Evolutionary conservation across 805 yeast species (phyloP).

Genomic region (Lipomyces yamanashiensis): DNA sequence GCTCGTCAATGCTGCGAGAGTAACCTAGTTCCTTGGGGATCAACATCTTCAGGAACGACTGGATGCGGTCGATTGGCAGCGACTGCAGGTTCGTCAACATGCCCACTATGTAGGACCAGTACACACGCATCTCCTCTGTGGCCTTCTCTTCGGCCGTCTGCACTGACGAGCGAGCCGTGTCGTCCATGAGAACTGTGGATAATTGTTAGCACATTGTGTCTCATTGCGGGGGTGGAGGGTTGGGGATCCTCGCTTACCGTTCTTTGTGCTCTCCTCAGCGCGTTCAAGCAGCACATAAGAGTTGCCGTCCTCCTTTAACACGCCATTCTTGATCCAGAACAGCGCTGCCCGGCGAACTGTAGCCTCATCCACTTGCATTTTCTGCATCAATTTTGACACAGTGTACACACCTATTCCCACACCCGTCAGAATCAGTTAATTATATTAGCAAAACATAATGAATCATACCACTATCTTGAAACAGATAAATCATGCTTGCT

Average conservation of each 20-base stretch:
- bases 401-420: slow-evolving; percentile 39
- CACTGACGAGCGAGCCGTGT: slow-evolving; percentile 34
- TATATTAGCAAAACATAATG: neutral
- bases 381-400: slow-evolving; percentile 44
- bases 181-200: slow-evolving; percentile 16
- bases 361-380: slow-evolving; percentile 52
- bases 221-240: neutral
- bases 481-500: slow-evolving; percentile 64
- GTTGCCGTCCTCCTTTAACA: slow-evolving; percentile 52
- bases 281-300: slow-evolving; percentile 51
- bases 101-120: slow-evolving; percentile 54
- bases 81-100: slow-evolving; percentile 63
- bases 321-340: slow-evolving; percentile 69
- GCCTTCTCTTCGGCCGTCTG: slow-evolving; percentile 43
- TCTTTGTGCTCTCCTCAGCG: slow-evolving; percentile 36
- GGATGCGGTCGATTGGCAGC: slow-evolving; percentile 55
- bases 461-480: slow-evolving; percentile 43
- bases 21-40: slow-evolving; percentile 58
- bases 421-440: neutral
- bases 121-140: slow-evolving; percentile 45
- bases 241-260: slow-evolving; percentile 3
- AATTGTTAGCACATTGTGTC: neutral
- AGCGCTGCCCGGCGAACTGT: slow-evolving; percentile 49
- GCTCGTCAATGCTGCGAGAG: slow-evolving; percentile 48
- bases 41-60: slow-evolving; percentile 58